phyloP scores from a whole-genome alignment of 768 basidiomycete species.

The Lentinula sp. region DNA sequence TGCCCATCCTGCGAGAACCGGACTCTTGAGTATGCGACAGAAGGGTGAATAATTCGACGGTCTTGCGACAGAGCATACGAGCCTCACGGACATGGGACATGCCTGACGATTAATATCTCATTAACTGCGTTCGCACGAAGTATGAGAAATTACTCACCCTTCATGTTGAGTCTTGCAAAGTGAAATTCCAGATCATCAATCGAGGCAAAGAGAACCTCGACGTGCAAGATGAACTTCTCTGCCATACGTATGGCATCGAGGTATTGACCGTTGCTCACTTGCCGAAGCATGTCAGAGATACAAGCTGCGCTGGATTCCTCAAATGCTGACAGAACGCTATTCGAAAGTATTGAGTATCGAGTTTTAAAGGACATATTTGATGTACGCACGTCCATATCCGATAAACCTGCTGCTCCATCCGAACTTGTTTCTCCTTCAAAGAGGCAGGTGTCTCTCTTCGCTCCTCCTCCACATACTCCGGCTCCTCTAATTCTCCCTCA shows the following conservation, averaged over 20 bases:
- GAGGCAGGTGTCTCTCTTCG: constrained; percentile 67
- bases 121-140: constrained; percentile 7
- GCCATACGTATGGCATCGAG: constrained; percentile 97
- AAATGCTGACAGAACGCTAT: constrained; percentile 89
- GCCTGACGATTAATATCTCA: constrained; percentile 38
- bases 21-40: constrained; percentile 95
- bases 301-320: constrained; percentile 99
- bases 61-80: constrained; percentile 97
- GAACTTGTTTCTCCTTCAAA: constrained; percentile 83
- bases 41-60: constrained; percentile 95
- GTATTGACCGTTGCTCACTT: constrained; percentile 95
- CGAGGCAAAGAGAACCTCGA: constrained; percentile 94
- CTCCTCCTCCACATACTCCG: constrained; percentile 73
- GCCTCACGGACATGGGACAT: constrained; percentile 99
- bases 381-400: constrained; percentile 95
- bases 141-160: constrained; percentile 51
- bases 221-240: constrained; percentile 97
- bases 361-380: constrained; percentile 1
- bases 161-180: constrained; percentile 72
- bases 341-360: constrained; percentile 1
- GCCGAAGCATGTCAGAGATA: constrained; percentile 97
- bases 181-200: constrained; percentile 94
- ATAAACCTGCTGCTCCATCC: constrained; percentile 97
- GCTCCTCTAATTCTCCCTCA: constrained; percentile 42
- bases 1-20: constrained; percentile 83